Evolutionary conservation across 140 eudicot genomes (phyloP).

Genomic region (Flaveria floridana): DNA sequence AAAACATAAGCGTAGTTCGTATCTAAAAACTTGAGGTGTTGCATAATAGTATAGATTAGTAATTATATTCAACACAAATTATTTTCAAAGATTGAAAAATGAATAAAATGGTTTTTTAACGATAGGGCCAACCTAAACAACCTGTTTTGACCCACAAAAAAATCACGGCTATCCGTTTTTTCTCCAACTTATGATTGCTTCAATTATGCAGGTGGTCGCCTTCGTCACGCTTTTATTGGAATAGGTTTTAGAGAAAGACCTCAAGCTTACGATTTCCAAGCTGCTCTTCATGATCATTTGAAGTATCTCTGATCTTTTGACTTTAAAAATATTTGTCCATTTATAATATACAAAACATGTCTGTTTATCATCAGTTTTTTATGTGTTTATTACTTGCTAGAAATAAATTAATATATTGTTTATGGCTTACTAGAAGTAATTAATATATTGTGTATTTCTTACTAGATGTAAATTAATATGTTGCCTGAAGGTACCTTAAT

Average conservation of each 20-base stretch:
- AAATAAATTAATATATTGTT: constrained; percentile 16
- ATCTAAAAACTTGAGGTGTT: too few relatives aligned
- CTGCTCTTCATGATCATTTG: constrained; percentile 98
- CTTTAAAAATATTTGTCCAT: not conserved
- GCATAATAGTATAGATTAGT: not conserved
- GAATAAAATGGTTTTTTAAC: not conserved
- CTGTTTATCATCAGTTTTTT: not conserved
- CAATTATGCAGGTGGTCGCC: constrained; percentile 72
- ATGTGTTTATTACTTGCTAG: not conserved
- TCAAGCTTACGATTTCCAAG: constrained; percentile 96
- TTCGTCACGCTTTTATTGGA: constrained; percentile 96
- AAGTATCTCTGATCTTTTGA: constrained; percentile 49
- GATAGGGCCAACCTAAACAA: not conserved
- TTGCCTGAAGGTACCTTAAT: constrained; percentile 71
- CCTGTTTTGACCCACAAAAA: constrained; percentile 5
- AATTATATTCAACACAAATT: not conserved
- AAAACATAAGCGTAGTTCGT: too few relatives aligned
- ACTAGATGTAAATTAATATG: not conserved
- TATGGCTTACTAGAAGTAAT: not conserved
- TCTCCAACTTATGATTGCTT: constrained; percentile 8
- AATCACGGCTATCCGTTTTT: not conserved
- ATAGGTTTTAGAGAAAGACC: constrained; percentile 96
- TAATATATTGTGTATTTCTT: not conserved
- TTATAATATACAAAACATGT: not conserved
- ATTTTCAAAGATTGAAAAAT: not conserved